These are phyloP conservation scores for Pontederia crassipes DNA, from an alignment of 176 grass and related monocot genomes.

Conservation along the genomic window DNA sequence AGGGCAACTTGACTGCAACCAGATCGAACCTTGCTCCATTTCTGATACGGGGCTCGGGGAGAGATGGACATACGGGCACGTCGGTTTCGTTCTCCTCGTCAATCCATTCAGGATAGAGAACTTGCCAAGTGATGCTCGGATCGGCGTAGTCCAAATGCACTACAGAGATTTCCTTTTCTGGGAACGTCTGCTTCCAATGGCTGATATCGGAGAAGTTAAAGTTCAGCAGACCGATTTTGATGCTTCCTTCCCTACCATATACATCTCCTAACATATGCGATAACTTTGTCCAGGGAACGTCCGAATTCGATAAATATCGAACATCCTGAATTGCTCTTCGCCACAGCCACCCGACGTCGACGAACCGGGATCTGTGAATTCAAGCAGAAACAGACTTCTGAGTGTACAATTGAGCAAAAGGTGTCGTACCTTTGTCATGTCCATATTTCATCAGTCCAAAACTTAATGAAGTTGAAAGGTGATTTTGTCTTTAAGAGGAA, in stretches of 20 bases:
- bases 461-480: not conserved
- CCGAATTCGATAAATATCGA: slow-evolving; percentile 48
- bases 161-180: slow-evolving; percentile 50
- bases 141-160: slow-evolving; percentile 53
- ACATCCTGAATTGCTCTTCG: slow-evolving; percentile 55
- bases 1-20: slow-evolving; percentile 85
- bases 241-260: slow-evolving; percentile 24
- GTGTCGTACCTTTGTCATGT: not conserved
- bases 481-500: not conserved
- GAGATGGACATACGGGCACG: slow-evolving; percentile 52
- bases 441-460: slow-evolving; percentile 9
- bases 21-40: slow-evolving; percentile 45
- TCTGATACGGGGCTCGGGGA: slow-evolving; percentile 50
- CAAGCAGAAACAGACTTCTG: not conserved
- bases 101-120: slow-evolving; percentile 88
- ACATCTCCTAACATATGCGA: slow-evolving; percentile 36
- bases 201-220: slow-evolving; percentile 65
- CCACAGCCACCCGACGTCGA: slow-evolving; percentile 78
- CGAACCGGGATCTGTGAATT: slow-evolving; percentile 32
- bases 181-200: slow-evolving; percentile 52
- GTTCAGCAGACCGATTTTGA: slow-evolving; percentile 68
- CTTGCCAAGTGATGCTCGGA: slow-evolving; percentile 59
- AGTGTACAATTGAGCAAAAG: not conserved
- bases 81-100: slow-evolving; percentile 92
- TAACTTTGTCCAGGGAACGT: slow-evolving; percentile 53